These are phyloP conservation scores for Candolleomyces eurysporus DNA, from an alignment of 768 basidiomycete species.

Conservation along the genomic window DNA sequence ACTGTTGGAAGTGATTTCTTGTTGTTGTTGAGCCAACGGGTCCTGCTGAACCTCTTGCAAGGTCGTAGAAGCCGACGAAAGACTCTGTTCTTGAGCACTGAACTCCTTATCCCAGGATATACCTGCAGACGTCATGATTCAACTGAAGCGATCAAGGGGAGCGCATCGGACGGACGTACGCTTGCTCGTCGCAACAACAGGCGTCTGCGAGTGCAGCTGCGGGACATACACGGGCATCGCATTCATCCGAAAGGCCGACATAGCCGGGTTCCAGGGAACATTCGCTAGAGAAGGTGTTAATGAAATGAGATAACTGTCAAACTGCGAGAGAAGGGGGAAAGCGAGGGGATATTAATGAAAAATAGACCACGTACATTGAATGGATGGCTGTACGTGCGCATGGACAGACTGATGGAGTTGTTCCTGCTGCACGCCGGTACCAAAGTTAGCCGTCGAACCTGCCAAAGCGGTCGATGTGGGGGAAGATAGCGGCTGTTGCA, in stretches of 20 bases:
- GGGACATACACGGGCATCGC: constrained; percentile 35
- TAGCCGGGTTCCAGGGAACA: constrained; percentile 36
- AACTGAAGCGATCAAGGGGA: background rate
- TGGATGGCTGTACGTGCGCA: background rate
- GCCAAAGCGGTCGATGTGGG: background rate
- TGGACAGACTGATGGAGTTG: background rate
- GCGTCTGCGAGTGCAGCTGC: constrained; percentile 25
- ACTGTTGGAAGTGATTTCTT: constrained; percentile 14
- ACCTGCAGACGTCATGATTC: constrained; percentile 24
- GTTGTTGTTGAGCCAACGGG: constrained; percentile 13
- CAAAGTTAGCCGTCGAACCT: background rate
- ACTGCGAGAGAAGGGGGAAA: background rate
- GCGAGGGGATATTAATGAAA: background rate
- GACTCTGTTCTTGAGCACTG: constrained; percentile 48
- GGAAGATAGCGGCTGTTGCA: background rate
- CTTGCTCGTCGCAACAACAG: constrained; percentile 31
- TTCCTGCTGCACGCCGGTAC: constrained; percentile 3
- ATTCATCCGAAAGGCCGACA: constrained; percentile 36
- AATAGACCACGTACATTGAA: background rate
- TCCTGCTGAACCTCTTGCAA: constrained; percentile 22
- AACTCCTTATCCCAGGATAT: constrained; percentile 68
- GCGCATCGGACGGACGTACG: constrained; percentile 30
- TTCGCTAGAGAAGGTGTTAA: constrained; percentile 22
- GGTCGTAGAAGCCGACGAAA: constrained; percentile 21
- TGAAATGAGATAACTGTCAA: background rate